Evolutionary conservation across 441 rosid genomes (phyloP), one percentile per base, ranked within the genome.

Genomic region (Gossypium schwendimanii): DNA sequence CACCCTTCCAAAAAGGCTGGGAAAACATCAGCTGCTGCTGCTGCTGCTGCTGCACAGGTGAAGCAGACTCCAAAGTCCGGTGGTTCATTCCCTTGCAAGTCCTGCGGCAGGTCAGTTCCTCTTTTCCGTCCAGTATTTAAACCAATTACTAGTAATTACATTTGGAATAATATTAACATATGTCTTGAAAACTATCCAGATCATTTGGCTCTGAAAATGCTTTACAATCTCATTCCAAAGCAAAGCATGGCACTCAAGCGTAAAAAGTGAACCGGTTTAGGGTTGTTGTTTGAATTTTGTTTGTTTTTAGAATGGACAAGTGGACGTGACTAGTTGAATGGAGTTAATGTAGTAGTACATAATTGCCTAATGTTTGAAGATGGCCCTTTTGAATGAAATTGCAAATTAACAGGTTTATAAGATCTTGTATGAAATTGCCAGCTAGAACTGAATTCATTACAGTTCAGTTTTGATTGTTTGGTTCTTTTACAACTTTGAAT

Each of bases 151-250:
- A 55, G n/a, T 12, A 5, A 24, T 59, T 57, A 11, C 12, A 8
- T 39, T 49, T 33, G 6, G 24, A 10, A 10, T 67, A 47, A 8
- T 52, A 6, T 9, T 15, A 4, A 28, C 33, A 41, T 54, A 31
- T 44, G 6, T 17, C 15, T 6, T 15, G 1, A 3, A 65, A 24
- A 24, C n/a, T 39, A 14, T 54, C 63, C 76, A 87, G 89, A 82
- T 70, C 86, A 0, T 92, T 92, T 74, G 87, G 81, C 26, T 83
- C 97, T 0, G 96, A 92, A 31, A 77, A 71, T 70, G 97, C 89
- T 31, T 69, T 89, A 75, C 91, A 90, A 72, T 82, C 94, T 60
- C 94, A 92, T 78, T 78, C 89, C 0, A 88, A 90, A 79, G 97
- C 93, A 20, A 92, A 92, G 76, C 97, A 90, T 80, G 17, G 85